Percentiles rank a stretch among this genome's conserved stretches.
Evolutionary conservation across 2,329 filamentous ascomycete genomes (phyloP).

Genomic region (Ceratocystis destructans): DNA sequence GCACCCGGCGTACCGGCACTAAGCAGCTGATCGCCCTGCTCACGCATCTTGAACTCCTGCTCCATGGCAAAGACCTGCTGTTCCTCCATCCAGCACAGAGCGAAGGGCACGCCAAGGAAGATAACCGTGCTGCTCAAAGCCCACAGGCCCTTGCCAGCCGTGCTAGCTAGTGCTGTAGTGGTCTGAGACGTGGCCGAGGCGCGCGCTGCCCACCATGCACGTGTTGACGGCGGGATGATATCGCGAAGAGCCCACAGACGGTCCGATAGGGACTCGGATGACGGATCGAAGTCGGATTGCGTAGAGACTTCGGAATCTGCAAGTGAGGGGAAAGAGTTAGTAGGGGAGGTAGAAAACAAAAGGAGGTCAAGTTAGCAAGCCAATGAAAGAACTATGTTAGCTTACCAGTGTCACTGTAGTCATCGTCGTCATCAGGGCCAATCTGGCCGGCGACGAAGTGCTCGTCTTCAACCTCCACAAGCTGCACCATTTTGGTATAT

Average conservation of each 20-base stretch:
- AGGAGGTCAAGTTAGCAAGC: not conserved
- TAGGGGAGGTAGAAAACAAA: not conserved
- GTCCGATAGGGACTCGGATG: conserved; percentile 47
- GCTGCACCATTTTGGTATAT: conserved; percentile 66
- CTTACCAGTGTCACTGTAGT: conserved; percentile 86
- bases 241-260: conserved; percentile 60
- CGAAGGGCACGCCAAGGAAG: conserved; percentile 83
- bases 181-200: conserved; percentile 39
- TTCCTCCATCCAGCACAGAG: conserved; percentile 85
- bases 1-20: conserved; percentile 30
- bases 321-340: conserved; percentile 11
- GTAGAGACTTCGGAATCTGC: conserved; percentile 73
- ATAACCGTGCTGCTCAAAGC: conserved; percentile 80
- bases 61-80: conserved; percentile 97
- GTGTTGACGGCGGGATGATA: conserved; percentile 59
- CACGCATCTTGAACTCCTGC: conserved; percentile 90
- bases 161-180: conserved; percentile 44
- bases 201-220: conserved; percentile 51
- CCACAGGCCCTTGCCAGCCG: conserved; percentile 81
- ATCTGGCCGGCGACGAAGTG: conserved; percentile 65
- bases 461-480: conserved; percentile 94
- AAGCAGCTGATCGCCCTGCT: conserved; percentile 64
- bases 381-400: conserved; percentile 17
- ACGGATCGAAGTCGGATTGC: conserved; percentile 55
- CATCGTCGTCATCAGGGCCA: conserved; percentile 66